Base-by-base conservation (phyloP, 495 filamentous ascomycete genomes). In the Oidiodendron maius region DNA sequence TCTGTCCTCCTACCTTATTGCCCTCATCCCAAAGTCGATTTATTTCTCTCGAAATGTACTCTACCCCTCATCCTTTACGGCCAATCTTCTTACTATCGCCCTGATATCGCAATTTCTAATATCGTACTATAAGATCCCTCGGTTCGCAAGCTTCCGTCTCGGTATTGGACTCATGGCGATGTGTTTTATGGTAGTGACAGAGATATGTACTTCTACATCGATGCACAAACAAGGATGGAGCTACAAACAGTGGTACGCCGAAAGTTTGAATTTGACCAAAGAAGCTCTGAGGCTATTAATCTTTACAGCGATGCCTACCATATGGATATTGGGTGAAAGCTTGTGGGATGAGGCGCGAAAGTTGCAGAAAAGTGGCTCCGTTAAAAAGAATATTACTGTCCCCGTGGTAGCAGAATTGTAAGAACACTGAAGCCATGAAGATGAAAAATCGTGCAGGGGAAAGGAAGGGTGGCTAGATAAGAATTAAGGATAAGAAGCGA, bases 221-320 rank as follows among this genome's bases (percentile, higher is more conserved):
- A 18, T 56, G 41, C 51, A 51, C 34, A 32, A 47, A 24, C 26
- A 56, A 23, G 53, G 53, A 2, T 43, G 38, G 43, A 26, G 16
- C 2, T 24, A 23, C 5, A 51, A 47, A 47, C 28, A 50, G 5
- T 48, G 47, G 46, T 42, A 50, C 23, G 48, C 47, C 15, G 51
- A 53, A 36, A 26, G 15, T 0, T 24, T 44, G 20, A 46, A 46
- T 51, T 38, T 37, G 17, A 32, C 36, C 3, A 9, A 32, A 20
- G 50, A 44, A 17, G 51, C 36, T 8, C 30, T 38, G 37, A 35
- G 45, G 1, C 26, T 58, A 30, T 15, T 44, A 13, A 17, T 51
- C 4, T 58, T 54, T 51, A 51, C 39, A 4, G 21, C 54, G 15
- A 58, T 58, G 55, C 55, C 55, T 9, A 15, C 38, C 13, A 24